Percentiles rank a stretch among this genome's conserved stretches.
These are phyloP conservation scores for Sporothrix brasiliensis DNA, from an alignment of 2,329 filamentous ascomycete genomes.

Conservation along the genomic window DNA sequence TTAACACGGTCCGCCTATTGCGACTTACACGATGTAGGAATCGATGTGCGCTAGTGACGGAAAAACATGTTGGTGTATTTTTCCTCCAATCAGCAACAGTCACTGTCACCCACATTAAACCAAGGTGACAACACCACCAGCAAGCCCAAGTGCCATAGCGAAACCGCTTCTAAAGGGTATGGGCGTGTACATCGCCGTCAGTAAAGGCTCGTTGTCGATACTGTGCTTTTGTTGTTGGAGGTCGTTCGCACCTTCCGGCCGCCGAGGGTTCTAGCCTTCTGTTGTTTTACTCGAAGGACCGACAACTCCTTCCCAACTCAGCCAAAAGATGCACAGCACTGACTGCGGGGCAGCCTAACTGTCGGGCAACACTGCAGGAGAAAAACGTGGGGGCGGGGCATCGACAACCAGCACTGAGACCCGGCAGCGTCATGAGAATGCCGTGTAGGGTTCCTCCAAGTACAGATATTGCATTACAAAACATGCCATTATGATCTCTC, in stretches of 20 bases:
- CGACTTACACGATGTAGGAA: background rate
- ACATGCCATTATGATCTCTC: no score
- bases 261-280: background rate
- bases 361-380: background rate
- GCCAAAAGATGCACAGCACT: background rate
- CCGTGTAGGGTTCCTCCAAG: background rate
- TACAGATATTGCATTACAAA: background rate
- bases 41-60: slow-evolving; percentile 19
- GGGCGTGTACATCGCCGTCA: background rate
- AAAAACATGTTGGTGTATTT: slow-evolving; percentile 20
- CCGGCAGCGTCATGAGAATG: background rate
- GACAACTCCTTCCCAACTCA: background rate
- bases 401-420: background rate
- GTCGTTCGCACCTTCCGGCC: background rate
- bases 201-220: background rate
- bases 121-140: background rate
- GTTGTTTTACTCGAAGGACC: no score
- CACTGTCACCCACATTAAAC: background rate
- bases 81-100: slow-evolving; percentile 31
- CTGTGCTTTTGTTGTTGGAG: background rate
- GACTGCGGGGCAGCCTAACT: slow-evolving; percentile 15
- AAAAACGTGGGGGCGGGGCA: slow-evolving; percentile 29
- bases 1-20: background rate
- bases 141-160: no score
- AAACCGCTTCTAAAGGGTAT: background rate